Conservation (phyloP, 768 basidiomycete genomes). For the Krasilnikovozyma curviuscula region DNA sequence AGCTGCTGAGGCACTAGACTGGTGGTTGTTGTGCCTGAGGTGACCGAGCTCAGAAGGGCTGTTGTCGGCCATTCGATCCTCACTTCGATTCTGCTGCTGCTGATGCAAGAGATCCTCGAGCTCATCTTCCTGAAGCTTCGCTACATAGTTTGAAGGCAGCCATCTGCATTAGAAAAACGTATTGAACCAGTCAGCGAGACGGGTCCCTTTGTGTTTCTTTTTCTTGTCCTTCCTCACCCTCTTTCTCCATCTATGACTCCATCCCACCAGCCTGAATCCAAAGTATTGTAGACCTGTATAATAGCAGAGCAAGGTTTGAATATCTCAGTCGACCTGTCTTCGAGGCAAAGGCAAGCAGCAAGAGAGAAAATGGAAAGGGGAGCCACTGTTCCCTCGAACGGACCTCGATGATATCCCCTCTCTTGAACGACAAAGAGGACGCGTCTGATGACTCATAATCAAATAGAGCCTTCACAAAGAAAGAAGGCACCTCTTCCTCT, state of each 20-base stretch:
- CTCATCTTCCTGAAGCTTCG: conserved; percentile 38
- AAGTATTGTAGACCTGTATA: conserved; percentile 71
- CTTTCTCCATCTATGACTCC: conserved; percentile 72
- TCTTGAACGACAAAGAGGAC: conserved; percentile 69
- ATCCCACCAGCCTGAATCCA: conserved; percentile 97
- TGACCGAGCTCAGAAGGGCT: not conserved
- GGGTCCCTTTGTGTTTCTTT: too few relatives aligned
- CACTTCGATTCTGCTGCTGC: not conserved
- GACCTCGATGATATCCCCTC: conserved; percentile 81
- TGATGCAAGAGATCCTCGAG: not conserved
- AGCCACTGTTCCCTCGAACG: too few relatives aligned
- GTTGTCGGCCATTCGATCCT: not conserved
- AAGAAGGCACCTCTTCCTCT: too few relatives aligned
- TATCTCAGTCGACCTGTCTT: too few relatives aligned
- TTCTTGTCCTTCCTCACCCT: too few relatives aligned
- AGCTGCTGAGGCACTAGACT: conserved; percentile 1
- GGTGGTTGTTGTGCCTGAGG: not conserved
- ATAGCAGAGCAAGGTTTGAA: too few relatives aligned
- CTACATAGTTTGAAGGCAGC: conserved; percentile 95
- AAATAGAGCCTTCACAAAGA: conserved; percentile 82
- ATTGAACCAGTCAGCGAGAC: not conserved
- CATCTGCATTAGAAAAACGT: conserved; percentile 28
- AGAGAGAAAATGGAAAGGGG: too few relatives aligned
- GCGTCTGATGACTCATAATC: conserved; percentile 60
- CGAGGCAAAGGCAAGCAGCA: too few relatives aligned